Evolutionary conservation across 164 flowering plant genomes (phyloP).

Genomic region (Aristolochia californica): DNA sequence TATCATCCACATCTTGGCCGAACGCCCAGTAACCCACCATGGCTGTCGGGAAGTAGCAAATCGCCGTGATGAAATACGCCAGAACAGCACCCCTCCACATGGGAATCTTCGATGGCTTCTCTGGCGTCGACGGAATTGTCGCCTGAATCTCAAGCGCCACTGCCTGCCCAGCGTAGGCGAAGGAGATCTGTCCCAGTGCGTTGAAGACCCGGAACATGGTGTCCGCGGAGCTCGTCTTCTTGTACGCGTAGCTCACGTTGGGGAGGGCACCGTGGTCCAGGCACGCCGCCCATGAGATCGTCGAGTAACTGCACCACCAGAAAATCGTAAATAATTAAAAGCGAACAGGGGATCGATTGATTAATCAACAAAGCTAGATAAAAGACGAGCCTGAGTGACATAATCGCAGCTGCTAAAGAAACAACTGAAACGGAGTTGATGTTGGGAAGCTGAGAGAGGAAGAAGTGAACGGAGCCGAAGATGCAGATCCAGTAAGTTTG

Average conservation of each 20-base stretch:
- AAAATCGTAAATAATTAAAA: too few relatives aligned
- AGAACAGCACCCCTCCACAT: conserved; percentile 84
- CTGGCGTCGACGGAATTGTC: conserved; percentile 82
- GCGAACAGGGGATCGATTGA: neutral
- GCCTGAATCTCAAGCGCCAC: conserved; percentile 91
- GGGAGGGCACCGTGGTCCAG: conserved; percentile 34
- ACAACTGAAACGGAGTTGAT: conserved; percentile 77
- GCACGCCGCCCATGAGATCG: conserved; percentile 82
- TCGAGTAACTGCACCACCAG: conserved; percentile 85
- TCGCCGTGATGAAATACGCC: conserved; percentile 59
- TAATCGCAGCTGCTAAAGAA: conserved; percentile 78
- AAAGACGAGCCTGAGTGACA: conserved; percentile 59
- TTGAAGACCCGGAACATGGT: conserved; percentile 69
- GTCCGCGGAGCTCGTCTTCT: conserved; percentile 37
- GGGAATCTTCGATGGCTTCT: conserved; percentile 61
- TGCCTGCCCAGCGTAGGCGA: conserved; percentile 81
- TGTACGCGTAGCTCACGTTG: conserved; percentile 73
- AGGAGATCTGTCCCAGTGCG: conserved; percentile 76
- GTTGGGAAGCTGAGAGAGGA: conserved; percentile 83
- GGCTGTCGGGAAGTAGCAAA: conserved; percentile 87
- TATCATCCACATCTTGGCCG: conserved; percentile 76
- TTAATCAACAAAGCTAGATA: neutral
- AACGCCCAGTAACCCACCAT: conserved; percentile 82
- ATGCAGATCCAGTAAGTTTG: conserved; percentile 83
- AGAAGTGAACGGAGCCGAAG: conserved; percentile 64